Base-by-base conservation (phyloP, 352 stramenopile species). In the Globisporangium rhizosaccharum region DNA sequence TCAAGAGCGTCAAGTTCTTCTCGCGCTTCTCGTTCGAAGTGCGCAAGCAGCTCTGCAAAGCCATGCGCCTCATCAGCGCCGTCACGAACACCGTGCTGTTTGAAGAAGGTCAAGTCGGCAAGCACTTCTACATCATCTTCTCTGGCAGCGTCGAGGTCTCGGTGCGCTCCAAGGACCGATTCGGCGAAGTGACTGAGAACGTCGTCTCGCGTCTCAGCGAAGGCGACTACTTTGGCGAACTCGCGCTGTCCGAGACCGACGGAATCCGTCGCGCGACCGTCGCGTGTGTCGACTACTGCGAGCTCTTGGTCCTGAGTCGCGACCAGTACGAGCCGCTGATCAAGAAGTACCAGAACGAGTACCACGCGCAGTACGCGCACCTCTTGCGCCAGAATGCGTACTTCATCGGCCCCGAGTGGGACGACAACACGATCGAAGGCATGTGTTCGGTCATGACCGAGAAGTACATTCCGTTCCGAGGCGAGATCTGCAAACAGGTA, bases 1-100 rank as follows among this genome's bases (percentile, higher is more conserved):
- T 94, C 50, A 90, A 94, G 50, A 76, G 85, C 42, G 85, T 94
- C 70, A 94, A 94, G 52, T 94, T 94, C 46, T 94, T 94, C 53
- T 79, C 82, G 18, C 76, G 84, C 4, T 94, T 94, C 55, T 90
- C 80, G 1, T 92, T 94, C 53, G 85, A 92, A 65, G 85, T 94
- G 37, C 85, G 85, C 33, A 94, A 94, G 48, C 79, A 91, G 48
- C 61, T 94, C 9, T 94, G 85, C 65, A 89, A 88, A 51, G 85
- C 80, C 0, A 88, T 94, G 79, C 74, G 75, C 14, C 75, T 92
- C 33, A 79, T 94, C 59, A 88, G 71, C 56, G 75, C 78, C 28
- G 76, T 89, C 53, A 87, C 82, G 45, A 94, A 92, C 56, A 94
- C 80, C 2, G 72, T 90, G 28, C 55, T 94, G 23, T 94, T 92